A percentile compares a stretch with the other conserved stretches of the same genome.
Evolutionary conservation across 768 basidiomycete genomes (phyloP).

Genomic region (Pisolithus orientalis): DNA sequence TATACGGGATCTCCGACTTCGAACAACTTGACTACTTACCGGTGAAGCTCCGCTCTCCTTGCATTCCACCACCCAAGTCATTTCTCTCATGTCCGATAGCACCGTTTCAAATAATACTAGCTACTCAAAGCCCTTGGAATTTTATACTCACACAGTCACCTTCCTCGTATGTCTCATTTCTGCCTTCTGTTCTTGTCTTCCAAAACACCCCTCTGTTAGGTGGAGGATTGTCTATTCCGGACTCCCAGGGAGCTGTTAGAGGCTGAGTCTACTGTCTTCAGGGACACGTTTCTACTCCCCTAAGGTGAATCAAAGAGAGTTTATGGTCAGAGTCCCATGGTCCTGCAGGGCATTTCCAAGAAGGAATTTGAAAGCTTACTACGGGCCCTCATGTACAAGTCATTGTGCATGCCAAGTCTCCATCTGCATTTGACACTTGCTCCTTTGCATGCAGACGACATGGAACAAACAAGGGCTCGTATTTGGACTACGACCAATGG

Average conservation of each 20-base stretch:
- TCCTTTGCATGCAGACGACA: not conserved
- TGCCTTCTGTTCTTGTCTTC: not conserved
- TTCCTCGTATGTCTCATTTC: no score
- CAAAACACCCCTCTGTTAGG: conserved; percentile 3
- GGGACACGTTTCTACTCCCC: conserved; percentile 15
- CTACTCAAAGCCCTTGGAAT: no score
- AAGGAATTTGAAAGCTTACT: no score
- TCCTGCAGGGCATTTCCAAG: no score
- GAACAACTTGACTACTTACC: no score
- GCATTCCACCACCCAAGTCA: not conserved
- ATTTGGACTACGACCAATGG: not conserved
- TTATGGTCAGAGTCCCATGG: conserved; percentile 9
- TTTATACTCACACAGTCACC: no score
- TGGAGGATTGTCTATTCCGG: conserved; percentile 16
- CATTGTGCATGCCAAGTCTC: not conserved
- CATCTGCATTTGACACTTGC: no score
- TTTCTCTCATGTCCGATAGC: no score
- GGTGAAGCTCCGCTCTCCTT: conserved; percentile 2
- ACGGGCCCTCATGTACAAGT: no score
- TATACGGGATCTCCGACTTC: no score
- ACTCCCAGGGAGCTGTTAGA: conserved; percentile 15
- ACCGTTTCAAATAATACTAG: no score
- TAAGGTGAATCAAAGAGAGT: not conserved
- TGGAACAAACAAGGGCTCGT: not conserved
- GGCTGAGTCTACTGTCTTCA: conserved; percentile 1